phyloP scores from a whole-genome alignment of 176 grass and related monocot species.

The Aegilops bicornis region DNA sequence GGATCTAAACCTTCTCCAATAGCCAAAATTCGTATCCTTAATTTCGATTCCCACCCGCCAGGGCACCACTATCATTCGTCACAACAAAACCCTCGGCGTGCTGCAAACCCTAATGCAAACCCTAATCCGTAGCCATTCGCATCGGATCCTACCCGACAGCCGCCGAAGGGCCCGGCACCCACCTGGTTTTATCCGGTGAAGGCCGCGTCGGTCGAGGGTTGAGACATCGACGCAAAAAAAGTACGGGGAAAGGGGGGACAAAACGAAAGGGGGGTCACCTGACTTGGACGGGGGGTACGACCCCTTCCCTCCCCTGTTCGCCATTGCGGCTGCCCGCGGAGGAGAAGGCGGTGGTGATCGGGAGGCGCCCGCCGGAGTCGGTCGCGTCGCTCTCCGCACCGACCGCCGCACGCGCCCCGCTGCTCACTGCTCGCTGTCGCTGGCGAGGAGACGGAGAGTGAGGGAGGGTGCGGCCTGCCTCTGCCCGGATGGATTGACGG shows the following conservation, averaged over 20 bases:
- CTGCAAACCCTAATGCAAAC: conserved; percentile 41
- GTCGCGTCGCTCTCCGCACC: no score
- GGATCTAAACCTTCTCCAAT: not conserved
- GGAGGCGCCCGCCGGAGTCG: not conserved
- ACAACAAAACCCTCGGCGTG: not conserved
- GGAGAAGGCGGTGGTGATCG: not conserved
- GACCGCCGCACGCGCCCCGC: no score
- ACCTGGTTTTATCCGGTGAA: not conserved
- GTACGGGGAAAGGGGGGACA: not conserved
- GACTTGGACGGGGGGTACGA: not conserved
- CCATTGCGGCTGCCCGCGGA: not conserved
- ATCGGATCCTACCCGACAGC: not conserved
- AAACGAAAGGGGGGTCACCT: not conserved
- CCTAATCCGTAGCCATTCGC: not conserved
- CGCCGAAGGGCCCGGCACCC: not conserved
- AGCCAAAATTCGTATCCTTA: not conserved
- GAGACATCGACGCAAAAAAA: not conserved
- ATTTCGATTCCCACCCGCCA: not conserved
- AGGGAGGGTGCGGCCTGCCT: not conserved
- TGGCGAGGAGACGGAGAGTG: not conserved
- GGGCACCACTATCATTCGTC: not conserved
- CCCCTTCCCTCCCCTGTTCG: not conserved
- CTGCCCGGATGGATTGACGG: not conserved
- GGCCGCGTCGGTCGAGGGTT: not conserved
- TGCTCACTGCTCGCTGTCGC: not conserved